phyloP scores from a whole-genome alignment of 306 rosid genomes.

The Dryas alaskensis region DNA sequence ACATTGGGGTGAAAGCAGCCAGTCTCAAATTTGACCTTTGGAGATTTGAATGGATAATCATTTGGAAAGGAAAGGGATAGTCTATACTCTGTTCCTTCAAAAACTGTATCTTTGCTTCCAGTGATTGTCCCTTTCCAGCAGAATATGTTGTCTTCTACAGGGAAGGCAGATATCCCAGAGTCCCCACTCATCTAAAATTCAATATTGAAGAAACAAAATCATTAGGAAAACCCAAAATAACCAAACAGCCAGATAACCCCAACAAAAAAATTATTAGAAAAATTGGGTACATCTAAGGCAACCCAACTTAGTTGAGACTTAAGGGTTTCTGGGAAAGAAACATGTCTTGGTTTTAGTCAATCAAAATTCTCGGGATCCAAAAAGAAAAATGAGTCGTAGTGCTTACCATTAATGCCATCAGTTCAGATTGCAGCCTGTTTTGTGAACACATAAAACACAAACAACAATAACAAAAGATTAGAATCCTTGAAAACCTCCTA shows the following conservation, averaged over 20 bases:
- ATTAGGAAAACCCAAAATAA: background rate
- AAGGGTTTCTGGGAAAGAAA: too few species aligned
- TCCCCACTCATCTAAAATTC: constrained; percentile 83
- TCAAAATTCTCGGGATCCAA: constrained; percentile 5
- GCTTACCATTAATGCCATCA: constrained; percentile 95
- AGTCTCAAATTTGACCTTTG: constrained; percentile 88
- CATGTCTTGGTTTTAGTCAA: too few species aligned
- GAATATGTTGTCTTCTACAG: constrained; percentile 92
- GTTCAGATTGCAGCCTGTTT: constrained; percentile 87
- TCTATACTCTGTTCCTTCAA: constrained; percentile 85
- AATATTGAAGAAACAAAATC: background rate
- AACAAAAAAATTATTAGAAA: too few species aligned
- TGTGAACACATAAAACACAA: constrained; percentile 5
- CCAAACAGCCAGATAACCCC: too few species aligned
- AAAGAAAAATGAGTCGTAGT: background rate
- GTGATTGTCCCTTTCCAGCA: constrained; percentile 94
- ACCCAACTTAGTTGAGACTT: too few species aligned
- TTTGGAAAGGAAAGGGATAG: constrained; percentile 72
- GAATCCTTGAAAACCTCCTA: constrained; percentile 8
- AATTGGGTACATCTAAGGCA: too few species aligned
- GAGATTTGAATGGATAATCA: constrained; percentile 93
- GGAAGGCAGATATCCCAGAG: constrained; percentile 85
- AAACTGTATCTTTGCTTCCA: constrained; percentile 93
- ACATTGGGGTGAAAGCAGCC: constrained; percentile 91
- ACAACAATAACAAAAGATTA: constrained; percentile 19